Evolutionary conservation across 495 filamentous ascomycete species (phyloP).

Genomic region (Rhypophila decipiens): DNA sequence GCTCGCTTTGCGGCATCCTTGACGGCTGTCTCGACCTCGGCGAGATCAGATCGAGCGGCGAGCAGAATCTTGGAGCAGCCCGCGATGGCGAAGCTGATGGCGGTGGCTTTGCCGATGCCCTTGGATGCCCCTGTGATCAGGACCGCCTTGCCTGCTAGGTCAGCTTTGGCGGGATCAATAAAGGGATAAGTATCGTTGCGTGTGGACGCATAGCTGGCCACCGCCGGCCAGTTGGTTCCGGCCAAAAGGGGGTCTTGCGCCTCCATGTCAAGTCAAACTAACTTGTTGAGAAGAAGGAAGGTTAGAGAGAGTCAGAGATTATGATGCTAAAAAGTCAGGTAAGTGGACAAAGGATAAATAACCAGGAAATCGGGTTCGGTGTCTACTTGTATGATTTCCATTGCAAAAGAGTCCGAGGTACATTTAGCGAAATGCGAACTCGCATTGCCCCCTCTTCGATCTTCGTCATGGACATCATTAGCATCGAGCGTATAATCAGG

Average conservation of each 20-base stretch:
- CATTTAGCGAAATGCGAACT: not conserved
- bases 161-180: conserved; percentile 25
- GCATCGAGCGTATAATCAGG: not conserved
- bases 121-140: conserved; percentile 52
- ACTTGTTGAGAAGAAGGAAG: not conserved
- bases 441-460: not conserved
- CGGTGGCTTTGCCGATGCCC: conserved; percentile 49
- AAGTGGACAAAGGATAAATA: not conserved
- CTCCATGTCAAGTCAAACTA: not conserved
- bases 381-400: not conserved
- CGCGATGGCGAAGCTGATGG: conserved; percentile 38
- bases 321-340: not conserved
- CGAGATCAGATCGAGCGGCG: conserved; percentile 36
- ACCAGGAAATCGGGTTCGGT: not conserved
- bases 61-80: conserved; percentile 36
- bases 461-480: not conserved
- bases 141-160: conserved; percentile 47
- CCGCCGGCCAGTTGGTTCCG: not conserved
- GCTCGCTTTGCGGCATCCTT: conserved; percentile 25
- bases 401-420: not conserved
- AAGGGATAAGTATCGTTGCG: conserved; percentile 34
- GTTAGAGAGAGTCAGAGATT: too few species aligned
- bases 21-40: conserved; percentile 24
- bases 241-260: not conserved
- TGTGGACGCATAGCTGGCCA: not conserved